Base-by-base conservation (phyloP, 2,329 filamentous ascomycete genomes). In the Apiospora phragmitis region DNA sequence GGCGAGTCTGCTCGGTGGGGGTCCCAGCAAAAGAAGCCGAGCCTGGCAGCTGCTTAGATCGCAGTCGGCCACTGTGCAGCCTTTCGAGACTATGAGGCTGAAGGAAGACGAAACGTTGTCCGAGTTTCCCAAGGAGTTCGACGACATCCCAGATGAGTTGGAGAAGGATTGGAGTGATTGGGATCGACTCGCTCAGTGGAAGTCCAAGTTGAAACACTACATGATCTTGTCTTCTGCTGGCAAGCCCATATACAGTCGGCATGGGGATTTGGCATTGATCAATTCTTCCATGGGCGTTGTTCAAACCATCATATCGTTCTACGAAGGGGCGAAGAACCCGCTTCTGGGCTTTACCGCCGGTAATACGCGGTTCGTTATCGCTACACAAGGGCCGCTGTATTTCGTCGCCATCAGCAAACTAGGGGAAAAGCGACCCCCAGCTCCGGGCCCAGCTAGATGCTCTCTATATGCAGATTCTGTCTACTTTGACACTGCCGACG, bases 251-350 rank as follows among this genome's bases (percentile, higher is more conserved):
- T 99, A 95, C 86, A 98, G 94, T 77, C 90, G 97, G 67, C 95
- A 99, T 79, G 96, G 97, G 51, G 94, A 98, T 75, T 88, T 97
- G 74, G 91, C 92, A 69, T 85, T 98, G 59, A 94, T 98, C 79
- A 97, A 97, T 76, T 93, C 93, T 68, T 98, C 96, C 76, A 95
- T 98, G 80, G 96, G 96, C 51, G 92, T 99, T 24, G 92, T 98
- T 1, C 96, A 98, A 80, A 99, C 96, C 59, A 95, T 99, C 76
- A 97, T 99, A 73, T 98, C 96, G 1, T 98, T 98, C 79, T 98
- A 97, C 78, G 92, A 97, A 79, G 91, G 91, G 65, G 89, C 92
- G 11, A 88, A 92, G 70, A 93, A 97, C 78, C 89, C 89, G 0
- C 86, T 99, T 14, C 89, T 90, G 74, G 92, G 92, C 18, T 99